Evolutionary conservation across 352 stramenopile genomes (phyloP).

Genomic region (Globisporangium spiculum): DNA sequence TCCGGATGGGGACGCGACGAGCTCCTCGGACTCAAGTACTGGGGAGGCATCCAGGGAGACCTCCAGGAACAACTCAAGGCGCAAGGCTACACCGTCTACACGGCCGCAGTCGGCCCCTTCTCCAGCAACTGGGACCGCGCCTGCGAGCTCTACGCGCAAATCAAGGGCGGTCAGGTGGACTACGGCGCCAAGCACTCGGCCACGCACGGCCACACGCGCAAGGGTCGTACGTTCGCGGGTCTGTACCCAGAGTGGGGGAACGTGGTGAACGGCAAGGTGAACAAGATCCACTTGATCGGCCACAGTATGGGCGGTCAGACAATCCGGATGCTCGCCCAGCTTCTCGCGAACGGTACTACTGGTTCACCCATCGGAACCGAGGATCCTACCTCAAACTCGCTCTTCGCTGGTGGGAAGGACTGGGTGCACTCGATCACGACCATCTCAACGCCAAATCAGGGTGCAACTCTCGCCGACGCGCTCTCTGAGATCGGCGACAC

Average conservation of each 20-base stretch:
- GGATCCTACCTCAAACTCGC: slow-evolving; percentile 16
- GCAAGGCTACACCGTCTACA: slow-evolving; percentile 14
- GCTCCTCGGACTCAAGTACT: slow-evolving; percentile 16
- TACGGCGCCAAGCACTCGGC: slow-evolving; percentile 42
- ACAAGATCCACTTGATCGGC: slow-evolving; percentile 70
- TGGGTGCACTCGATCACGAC: slow-evolving; percentile 76
- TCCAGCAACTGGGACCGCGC: slow-evolving; percentile 43
- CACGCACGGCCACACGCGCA: slow-evolving; percentile 28
- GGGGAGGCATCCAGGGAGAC: slow-evolving; percentile 15
- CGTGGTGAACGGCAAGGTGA: slow-evolving; percentile 42
- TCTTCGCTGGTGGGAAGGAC: slow-evolving; percentile 46
- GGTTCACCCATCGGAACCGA: slow-evolving; percentile 42
- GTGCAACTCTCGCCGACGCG: slow-evolving; percentile 45
- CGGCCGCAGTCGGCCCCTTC: slow-evolving; percentile 16
- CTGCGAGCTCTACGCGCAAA: slow-evolving; percentile 56
- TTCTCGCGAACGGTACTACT: slow-evolving; percentile 44
- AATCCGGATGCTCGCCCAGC: slow-evolving; percentile 67
- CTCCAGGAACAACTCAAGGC: slow-evolving; percentile 7
- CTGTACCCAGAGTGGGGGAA: slow-evolving; percentile 51
- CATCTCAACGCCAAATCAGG: slow-evolving; percentile 58
- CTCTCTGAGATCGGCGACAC: slow-evolving; percentile 39
- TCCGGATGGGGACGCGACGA: slow-evolving; percentile 8
- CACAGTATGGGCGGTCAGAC: slow-evolving; percentile 82
- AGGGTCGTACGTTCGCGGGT: slow-evolving; percentile 28
- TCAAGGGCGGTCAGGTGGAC: slow-evolving; percentile 49